Percentiles rank a stretch among this genome's conserved stretches.
phyloP scores from a whole-genome alignment of 1,284 basidiomycete genomes.

The Taiwanofungus camphoratus region DNA sequence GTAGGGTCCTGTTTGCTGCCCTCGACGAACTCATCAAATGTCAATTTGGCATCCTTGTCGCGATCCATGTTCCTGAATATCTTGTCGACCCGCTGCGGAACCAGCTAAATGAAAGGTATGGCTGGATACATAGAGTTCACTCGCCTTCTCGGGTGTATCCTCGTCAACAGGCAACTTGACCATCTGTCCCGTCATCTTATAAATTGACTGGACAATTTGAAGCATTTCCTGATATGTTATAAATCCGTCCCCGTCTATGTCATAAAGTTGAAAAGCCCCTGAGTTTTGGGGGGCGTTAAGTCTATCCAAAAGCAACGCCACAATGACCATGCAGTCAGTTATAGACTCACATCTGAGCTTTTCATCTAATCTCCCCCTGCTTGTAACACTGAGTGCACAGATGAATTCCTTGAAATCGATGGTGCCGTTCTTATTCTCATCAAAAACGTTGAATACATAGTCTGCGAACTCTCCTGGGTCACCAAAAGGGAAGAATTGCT shows the following conservation, averaged over 20 bases:
- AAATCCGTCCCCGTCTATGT: slow-evolving; percentile 95
- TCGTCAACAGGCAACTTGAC: slow-evolving; percentile 96
- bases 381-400: slow-evolving; percentile 93
- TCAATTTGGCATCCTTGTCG: slow-evolving; percentile 84
- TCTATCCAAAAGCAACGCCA: neutral
- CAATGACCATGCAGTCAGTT: neutral
- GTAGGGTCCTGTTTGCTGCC: slow-evolving; percentile 97
- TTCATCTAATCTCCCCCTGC: slow-evolving; percentile 91
- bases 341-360: slow-evolving; percentile 88
- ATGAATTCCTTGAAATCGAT: slow-evolving; percentile 99
- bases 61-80: slow-evolving; percentile 93
- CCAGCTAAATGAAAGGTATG: neutral
- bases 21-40: slow-evolving; percentile 94
- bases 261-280: slow-evolving; percentile 99
- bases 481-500: slow-evolving; percentile 99
- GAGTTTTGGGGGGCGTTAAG: slow-evolving; percentile 18
- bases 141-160: slow-evolving; percentile 97
- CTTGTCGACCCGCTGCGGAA: slow-evolving; percentile 86
- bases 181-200: slow-evolving; percentile 99
- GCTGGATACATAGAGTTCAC: neutral
- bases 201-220: slow-evolving; percentile 92
- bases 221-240: slow-evolving; percentile 99
- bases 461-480: slow-evolving; percentile 97
- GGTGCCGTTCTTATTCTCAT: slow-evolving; percentile 92
- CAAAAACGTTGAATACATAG: slow-evolving; percentile 98